Conservation (phyloP, 2,329 filamentous ascomycete species). For the Graphilbum sp. region DNA sequence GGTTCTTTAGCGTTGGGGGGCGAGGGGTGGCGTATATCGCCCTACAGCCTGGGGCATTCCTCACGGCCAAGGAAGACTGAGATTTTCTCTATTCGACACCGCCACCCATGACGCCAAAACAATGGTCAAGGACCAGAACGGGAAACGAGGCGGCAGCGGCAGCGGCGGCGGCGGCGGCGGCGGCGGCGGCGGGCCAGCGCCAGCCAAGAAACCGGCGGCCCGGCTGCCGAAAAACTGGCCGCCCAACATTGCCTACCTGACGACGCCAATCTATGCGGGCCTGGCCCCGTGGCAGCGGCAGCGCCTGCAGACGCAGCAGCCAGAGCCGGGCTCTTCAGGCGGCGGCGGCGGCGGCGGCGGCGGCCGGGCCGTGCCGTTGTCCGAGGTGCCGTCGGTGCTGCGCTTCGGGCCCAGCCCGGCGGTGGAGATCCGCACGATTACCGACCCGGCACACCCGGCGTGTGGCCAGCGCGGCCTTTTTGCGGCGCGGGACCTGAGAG, state of each 20-base stretch:
- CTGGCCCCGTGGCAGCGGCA: conserved; percentile 25
- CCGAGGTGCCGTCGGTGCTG: conserved; percentile 8
- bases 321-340: conserved; percentile 8
- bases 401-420: conserved; percentile 26
- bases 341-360: neutral
- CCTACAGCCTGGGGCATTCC: too few species aligned
- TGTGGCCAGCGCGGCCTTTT: conserved; percentile 43
- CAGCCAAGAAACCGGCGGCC: too few species aligned
- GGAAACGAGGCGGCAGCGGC: neutral
- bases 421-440: conserved; percentile 38
- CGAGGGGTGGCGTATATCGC: too few species aligned
- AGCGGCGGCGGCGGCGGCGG: neutral
- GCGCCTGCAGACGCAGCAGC: conserved; percentile 20
- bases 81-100: too few species aligned
- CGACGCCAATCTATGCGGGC: conserved; percentile 28
- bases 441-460: conserved; percentile 35
- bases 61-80: too few species aligned
- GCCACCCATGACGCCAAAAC: too few species aligned
- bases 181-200: neutral
- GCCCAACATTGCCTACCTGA: conserved; percentile 32
- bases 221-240: too few species aligned
- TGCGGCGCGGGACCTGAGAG: conserved; percentile 33
- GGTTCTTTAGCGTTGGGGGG: too few species aligned
- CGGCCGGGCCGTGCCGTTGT: neutral
- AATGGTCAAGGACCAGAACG: conserved; percentile 1